These are phyloP conservation scores for Astrephomene gubernaculifera DNA, from an alignment of 139 green algal genomes.

Conservation along the genomic window DNA sequence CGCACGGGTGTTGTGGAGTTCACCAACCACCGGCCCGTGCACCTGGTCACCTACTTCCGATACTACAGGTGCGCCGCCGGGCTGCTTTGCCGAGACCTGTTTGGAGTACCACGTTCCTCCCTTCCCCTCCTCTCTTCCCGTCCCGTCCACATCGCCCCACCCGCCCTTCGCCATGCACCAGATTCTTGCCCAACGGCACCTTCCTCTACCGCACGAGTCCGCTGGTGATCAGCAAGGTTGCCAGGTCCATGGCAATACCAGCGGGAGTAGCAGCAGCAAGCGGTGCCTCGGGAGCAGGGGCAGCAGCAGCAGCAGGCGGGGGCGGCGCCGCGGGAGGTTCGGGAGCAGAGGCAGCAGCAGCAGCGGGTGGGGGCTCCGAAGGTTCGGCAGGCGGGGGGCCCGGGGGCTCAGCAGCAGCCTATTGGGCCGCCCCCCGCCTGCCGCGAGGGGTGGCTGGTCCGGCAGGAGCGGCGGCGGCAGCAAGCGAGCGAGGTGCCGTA, in stretches of 20 bases:
- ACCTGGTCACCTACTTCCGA: conserved; percentile 70
- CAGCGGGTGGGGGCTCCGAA: too few species aligned
- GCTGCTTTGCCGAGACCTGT: not conserved
- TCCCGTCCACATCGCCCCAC: not conserved
- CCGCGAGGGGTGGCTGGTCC: too few species aligned
- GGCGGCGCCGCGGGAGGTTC: too few species aligned
- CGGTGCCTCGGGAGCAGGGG: not conserved
- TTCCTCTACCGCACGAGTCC: conserved; percentile 87
- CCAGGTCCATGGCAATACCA: conserved; percentile 49
- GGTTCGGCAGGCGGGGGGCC: too few species aligned
- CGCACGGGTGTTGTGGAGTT: conserved; percentile 61
- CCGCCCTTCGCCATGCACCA: not conserved
- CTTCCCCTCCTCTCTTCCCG: not conserved
- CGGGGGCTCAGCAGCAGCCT: too few species aligned
- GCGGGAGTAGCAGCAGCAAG: not conserved
- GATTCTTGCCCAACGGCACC: conserved; percentile 83
- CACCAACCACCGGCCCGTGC: conserved; percentile 62
- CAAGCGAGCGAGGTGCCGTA: conserved; percentile 2
- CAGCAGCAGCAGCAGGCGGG: not conserved
- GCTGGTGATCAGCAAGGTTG: conserved; percentile 63
- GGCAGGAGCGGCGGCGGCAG: conserved; percentile 2
- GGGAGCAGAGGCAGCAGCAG: too few species aligned
- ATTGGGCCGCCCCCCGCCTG: too few species aligned
- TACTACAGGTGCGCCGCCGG: conserved; percentile 14
- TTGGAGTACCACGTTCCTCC: not conserved